Evolutionary conservation across 2,329 filamentous ascomycete species (phyloP).

Genomic region (Scorias spongiosa): DNA sequence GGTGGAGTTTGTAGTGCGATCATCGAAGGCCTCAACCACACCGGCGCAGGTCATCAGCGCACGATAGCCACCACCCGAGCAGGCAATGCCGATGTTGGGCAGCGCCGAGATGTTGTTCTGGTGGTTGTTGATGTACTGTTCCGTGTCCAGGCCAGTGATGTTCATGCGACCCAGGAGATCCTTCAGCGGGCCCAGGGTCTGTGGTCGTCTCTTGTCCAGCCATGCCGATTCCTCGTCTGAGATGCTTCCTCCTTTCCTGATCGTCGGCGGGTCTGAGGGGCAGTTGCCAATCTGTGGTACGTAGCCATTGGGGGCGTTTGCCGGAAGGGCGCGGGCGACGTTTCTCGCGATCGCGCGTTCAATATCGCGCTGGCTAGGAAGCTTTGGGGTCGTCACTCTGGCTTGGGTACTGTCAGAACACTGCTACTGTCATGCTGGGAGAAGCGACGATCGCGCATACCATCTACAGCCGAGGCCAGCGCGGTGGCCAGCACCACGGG

Average conservation of each 20-base stretch:
- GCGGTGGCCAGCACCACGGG: not conserved
- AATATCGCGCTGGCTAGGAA: not conserved
- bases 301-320: conserved; percentile 53
- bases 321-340: conserved; percentile 20
- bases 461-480: not conserved
- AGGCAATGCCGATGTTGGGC: conserved; percentile 59
- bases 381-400: not conserved
- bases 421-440: not conserved
- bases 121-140: conserved; percentile 50
- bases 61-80: conserved; percentile 74
- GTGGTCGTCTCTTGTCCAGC: conserved; percentile 55
- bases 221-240: conserved; percentile 59
- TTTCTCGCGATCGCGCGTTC: not conserved
- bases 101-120: conserved; percentile 40
- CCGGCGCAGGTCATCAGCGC: conserved; percentile 77
- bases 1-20: conserved; percentile 48
- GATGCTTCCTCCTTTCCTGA: conserved; percentile 48
- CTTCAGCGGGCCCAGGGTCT: conserved; percentile 60
- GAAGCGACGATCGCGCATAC: not conserved
- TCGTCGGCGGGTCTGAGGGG: conserved; percentile 50
- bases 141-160: conserved; percentile 67
- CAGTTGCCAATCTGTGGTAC: conserved; percentile 54
- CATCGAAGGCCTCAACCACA: conserved; percentile 64
- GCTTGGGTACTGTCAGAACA: not conserved
- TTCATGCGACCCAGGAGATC: conserved; percentile 55